Base-by-base conservation (phyloP, 2,329 filamentous ascomycete genomes). In the Arthrobotrys sphaeroides region DNA sequence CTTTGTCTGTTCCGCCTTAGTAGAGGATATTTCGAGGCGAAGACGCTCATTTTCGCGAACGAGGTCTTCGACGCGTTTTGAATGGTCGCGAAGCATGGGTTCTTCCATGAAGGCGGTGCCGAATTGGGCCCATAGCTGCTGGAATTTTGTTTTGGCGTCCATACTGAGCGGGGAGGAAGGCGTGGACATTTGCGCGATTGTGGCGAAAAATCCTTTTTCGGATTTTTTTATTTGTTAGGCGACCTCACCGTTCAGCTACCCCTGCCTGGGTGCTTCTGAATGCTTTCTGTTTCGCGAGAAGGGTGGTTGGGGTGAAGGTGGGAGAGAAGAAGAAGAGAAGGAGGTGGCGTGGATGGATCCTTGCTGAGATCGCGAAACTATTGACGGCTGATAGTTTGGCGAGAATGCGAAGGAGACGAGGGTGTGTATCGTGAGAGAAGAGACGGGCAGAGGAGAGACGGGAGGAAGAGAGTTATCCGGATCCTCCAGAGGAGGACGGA, bases 21-120 rank as follows among this genome's bases (percentile, higher is more conserved):
- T 6, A 3, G 51, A 67, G 1, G 62, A 28, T 13, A 74, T 28
- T 45, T 75, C 72, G 20, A 75, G 59, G 3, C 72, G 72, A 40
- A 75, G 59, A 7, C 72, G 72, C 45, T 75, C 72, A 38, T 75
- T 75, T 57, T 75, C 72, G 72, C 72, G 72, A 33, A 75, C 72
- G 49, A 75, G 72, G 47, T 75, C 72, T 24, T 75, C 72, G 72
- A 75, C 72, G 72, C 72, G 72, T 75, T 69, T 75, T 18, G 67
- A 65, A 24, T 75, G 72, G 47, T 75, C 72, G 47, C 72, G 72
- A 38, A 55, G 51, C 72, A 75, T 75, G 20, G 72, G 72, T 59
- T 75, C 72, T 53, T 75, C 72, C 57, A 75, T 69, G 40, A 75
- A 75, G 5, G 64, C 64, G 9, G 64, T 69, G 13, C 72, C 72